Percentiles rank a stretch among this genome's conserved stretches.
Evolutionary conservation across 345 rosid genomes (phyloP).

Genomic region (Trapa bicornis): DNA sequence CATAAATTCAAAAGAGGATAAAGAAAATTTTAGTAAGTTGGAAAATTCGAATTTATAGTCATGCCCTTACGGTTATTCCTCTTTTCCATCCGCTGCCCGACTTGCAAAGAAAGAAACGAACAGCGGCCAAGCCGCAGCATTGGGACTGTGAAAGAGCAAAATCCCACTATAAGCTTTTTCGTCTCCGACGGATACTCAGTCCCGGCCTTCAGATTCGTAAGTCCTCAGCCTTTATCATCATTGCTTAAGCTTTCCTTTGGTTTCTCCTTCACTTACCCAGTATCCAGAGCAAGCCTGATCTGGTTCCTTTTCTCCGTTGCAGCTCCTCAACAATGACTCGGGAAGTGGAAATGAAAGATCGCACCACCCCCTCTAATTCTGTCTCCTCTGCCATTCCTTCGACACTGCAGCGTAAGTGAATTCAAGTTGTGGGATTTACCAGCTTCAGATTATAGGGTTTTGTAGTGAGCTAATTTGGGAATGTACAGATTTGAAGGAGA

Average conservation of each 20-base stretch:
- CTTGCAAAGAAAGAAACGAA: constrained; percentile 35
- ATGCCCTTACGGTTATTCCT: not conserved
- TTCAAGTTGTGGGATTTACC: not conserved
- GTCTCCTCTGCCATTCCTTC: constrained; percentile 46
- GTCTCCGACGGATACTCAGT: too few relatives aligned
- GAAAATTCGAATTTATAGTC: not conserved
- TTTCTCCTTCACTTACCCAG: constrained; percentile 1
- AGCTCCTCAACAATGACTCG: constrained; percentile 39
- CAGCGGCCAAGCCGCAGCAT: not conserved
- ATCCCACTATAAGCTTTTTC: not conserved
- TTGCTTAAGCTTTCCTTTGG: not conserved
- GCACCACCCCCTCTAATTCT: constrained; percentile 42
- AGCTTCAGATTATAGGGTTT: constrained; percentile 8
- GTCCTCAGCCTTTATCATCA: not conserved
- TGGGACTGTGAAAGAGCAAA: constrained; percentile 3
- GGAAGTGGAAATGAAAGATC: constrained; percentile 76
- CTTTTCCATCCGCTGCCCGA: constrained; percentile 1
- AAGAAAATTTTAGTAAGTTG: too few relatives aligned
- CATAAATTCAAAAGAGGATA: too few relatives aligned
- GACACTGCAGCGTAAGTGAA: constrained; percentile 37
- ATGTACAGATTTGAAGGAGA: constrained; percentile 60
- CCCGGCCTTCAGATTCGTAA: constrained; percentile 3
- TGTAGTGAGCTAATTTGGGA: not conserved
- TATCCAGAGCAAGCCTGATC: not conserved
- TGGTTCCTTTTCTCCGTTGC: not conserved